Conservation (phyloP, 179 eudicot species). For the Amaranthus tricolor region DNA sequence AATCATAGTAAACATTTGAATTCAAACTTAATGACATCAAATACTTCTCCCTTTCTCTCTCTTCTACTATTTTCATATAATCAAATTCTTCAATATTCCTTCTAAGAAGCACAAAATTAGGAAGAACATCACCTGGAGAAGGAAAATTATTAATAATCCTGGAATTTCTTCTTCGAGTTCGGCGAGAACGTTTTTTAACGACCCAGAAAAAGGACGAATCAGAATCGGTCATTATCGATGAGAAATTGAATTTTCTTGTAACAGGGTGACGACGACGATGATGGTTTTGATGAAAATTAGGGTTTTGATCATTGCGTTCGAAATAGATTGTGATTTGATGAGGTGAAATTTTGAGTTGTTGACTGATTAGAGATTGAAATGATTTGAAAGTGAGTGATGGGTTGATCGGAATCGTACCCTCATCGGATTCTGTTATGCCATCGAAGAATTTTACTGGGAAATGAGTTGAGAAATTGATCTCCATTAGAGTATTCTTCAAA, state of each 20-base stretch:
- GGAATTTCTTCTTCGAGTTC: constrained; percentile 19
- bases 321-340: too few relatives aligned
- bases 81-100: constrained; percentile 3
- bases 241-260: constrained; percentile 37
- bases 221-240: background rate
- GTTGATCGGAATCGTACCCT: constrained; percentile 26
- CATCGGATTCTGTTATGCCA: constrained; percentile 47
- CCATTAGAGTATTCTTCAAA: background rate
- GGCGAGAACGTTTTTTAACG: too few relatives aligned
- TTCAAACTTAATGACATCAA: constrained; percentile 26
- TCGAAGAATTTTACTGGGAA: constrained; percentile 57
- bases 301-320: too few relatives aligned
- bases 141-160: background rate
- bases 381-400: too few relatives aligned
- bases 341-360: too few relatives aligned
- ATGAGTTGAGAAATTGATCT: background rate
- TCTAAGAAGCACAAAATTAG: background rate
- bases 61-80: background rate
- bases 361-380: too few relatives aligned
- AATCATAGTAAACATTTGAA: constrained; percentile 28
- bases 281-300: background rate
- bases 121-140: too few relatives aligned
- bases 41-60: constrained; percentile 25
- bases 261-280: constrained; percentile 26
- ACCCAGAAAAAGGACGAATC: too few relatives aligned